Evolutionary conservation across 2,329 filamentous ascomycete genomes (phyloP).

Genomic region (Calonectria pauciramosa): DNA sequence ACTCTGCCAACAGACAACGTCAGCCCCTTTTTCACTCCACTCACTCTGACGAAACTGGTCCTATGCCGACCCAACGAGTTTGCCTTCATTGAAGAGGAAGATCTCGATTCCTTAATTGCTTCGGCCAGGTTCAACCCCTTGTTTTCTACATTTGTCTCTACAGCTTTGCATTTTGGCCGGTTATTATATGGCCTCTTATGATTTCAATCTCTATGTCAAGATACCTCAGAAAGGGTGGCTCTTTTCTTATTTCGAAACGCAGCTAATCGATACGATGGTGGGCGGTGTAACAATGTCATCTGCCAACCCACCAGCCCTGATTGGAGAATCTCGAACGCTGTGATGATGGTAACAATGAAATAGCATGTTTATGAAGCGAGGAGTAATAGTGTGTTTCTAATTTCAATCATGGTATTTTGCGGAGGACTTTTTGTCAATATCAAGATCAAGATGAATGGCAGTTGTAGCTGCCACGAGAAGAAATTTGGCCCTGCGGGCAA

Average conservation of each 20-base stretch:
- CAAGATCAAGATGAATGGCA: background rate
- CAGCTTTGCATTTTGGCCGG: background rate
- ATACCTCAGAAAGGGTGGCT: constrained; percentile 47
- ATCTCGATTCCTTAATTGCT: constrained; percentile 6
- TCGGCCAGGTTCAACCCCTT: constrained; percentile 19
- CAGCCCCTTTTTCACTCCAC: constrained; percentile 44
- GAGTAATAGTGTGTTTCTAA: constrained; percentile 34
- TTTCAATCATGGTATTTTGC: constrained; percentile 1
- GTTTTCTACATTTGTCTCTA: background rate
- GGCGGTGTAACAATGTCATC: constrained; percentile 42
- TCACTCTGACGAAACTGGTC: constrained; percentile 54
- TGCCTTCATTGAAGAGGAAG: constrained; percentile 5
- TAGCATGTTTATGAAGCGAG: constrained; percentile 30
- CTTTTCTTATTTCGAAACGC: constrained; percentile 35
- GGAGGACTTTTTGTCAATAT: constrained; percentile 10
- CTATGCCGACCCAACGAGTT: constrained; percentile 50
- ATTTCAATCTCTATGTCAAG: constrained; percentile 40
- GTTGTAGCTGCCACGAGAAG: background rate
- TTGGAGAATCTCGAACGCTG: constrained; percentile 15
- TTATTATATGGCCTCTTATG: constrained; percentile 19
- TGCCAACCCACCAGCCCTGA: constrained; percentile 22
- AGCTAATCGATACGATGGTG: constrained; percentile 45
- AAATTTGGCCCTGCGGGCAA: constrained; percentile 12
- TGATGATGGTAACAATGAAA: constrained; percentile 36
- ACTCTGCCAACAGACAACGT: constrained; percentile 55